Evolutionary conservation across 2,329 filamentous ascomycete genomes (phyloP).

Genomic region (Fusarium floridanum): DNA sequence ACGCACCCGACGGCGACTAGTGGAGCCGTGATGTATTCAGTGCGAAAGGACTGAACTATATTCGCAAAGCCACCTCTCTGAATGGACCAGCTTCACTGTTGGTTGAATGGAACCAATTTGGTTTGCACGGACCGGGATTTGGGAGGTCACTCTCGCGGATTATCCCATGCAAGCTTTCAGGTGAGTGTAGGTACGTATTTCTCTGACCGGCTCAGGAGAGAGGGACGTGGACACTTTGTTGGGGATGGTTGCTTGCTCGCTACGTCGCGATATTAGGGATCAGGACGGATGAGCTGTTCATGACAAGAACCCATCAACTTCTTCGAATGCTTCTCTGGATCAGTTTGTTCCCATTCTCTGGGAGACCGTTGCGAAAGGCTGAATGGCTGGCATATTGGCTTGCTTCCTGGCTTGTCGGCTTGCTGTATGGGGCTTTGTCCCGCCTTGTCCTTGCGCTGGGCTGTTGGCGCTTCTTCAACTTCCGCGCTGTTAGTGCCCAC

Average conservation of each 20-base stretch:
- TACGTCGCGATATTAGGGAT: not conserved
- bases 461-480: not conserved
- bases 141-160: slow-evolving; percentile 1
- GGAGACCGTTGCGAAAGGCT: slow-evolving; percentile 28
- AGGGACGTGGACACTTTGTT: not conserved
- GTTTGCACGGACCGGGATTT: slow-evolving; percentile 6
- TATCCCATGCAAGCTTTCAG: slow-evolving; percentile 19
- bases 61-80: slow-evolving; percentile 3
- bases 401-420: slow-evolving; percentile 12
- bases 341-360: slow-evolving; percentile 12
- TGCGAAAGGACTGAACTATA: slow-evolving; percentile 10
- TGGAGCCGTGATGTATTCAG: not conserved
- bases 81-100: slow-evolving; percentile 2
- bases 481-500: not conserved
- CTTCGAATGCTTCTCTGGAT: not conserved
- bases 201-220: slow-evolving; percentile 1
- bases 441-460: slow-evolving; percentile 10
- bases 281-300: not conserved
- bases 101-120: not conserved
- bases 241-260: not conserved
- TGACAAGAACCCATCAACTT: not conserved
- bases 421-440: slow-evolving; percentile 17
- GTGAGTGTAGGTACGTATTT: slow-evolving; percentile 14
- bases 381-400: slow-evolving; percentile 21
- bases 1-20: not conserved